phyloP scores from a whole-genome alignment of 2,329 filamentous ascomycete genomes.

The Didymella segeticola region DNA sequence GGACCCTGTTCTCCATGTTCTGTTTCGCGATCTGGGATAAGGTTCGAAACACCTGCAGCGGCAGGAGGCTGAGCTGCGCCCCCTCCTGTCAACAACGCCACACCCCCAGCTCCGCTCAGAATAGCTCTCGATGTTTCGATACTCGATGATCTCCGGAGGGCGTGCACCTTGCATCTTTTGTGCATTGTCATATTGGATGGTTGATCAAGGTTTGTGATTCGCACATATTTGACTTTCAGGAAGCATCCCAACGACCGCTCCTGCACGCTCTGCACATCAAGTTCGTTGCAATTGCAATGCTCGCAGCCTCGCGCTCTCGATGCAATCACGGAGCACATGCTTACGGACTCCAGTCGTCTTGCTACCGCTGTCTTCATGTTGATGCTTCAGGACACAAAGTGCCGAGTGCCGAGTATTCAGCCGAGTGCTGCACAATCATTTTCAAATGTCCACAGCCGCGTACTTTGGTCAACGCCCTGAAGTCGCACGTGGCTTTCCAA shows the following conservation, averaged over 20 bases:
- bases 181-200: neutral
- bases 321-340: neutral
- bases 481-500: constrained; percentile 6
- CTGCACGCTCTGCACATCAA: neutral
- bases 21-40: constrained; percentile 8
- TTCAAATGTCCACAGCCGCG: constrained; percentile 3
- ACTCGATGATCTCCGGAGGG: constrained; percentile 1
- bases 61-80: constrained; percentile 7
- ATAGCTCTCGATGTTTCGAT: neutral
- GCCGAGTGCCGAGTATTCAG: neutral
- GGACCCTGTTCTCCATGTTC: constrained; percentile 13
- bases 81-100: constrained; percentile 13
- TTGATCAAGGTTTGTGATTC: constrained; percentile 3
- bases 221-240: neutral
- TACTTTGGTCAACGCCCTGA: neutral
- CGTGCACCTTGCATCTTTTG: neutral
- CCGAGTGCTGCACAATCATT: neutral
- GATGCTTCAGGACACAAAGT: neutral
- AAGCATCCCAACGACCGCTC: neutral
- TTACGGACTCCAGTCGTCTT: neutral
- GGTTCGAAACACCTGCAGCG: constrained; percentile 7
- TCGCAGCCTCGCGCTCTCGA: neutral
- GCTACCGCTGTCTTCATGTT: neutral
- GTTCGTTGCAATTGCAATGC: neutral
- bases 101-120: neutral